Evolutionary conservation across 2,329 filamentous ascomycete genomes (phyloP).

Genomic region (Westerdykella aurantiaca): DNA sequence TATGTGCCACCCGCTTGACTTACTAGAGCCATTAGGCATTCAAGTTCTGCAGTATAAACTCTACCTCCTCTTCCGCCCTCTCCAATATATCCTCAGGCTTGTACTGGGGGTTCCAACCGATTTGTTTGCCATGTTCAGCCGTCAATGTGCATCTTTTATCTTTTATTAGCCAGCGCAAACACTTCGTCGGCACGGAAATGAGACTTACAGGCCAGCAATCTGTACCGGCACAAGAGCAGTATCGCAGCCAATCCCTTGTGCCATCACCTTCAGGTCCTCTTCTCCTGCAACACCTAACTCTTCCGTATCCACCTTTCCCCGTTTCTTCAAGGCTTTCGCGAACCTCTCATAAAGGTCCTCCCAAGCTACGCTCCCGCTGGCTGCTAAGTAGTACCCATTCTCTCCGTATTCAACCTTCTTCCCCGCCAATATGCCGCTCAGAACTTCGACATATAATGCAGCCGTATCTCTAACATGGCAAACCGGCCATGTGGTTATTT

Average conservation of each 20-base stretch:
- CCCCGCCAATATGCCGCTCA: conserved; percentile 42
- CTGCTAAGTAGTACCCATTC: conserved; percentile 48
- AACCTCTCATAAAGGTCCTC: conserved; percentile 47
- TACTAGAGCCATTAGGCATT: not conserved
- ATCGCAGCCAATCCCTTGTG: conserved; percentile 31
- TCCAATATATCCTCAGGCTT: conserved; percentile 44
- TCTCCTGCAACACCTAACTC: conserved; percentile 36
- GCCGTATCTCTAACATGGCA: conserved; percentile 48
- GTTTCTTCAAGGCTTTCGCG: conserved; percentile 39
- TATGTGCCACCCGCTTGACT: no score
- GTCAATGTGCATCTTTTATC: conserved; percentile 40
- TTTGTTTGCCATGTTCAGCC: conserved; percentile 36
- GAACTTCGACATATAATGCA: conserved; percentile 42
- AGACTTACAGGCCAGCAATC: conserved; percentile 42
- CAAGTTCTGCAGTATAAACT: conserved; percentile 34
- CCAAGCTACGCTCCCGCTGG: conserved; percentile 48
- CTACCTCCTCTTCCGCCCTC: conserved; percentile 43
- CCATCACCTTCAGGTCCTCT: conserved; percentile 39
- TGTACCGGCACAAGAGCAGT: conserved; percentile 37
- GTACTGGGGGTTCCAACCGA: conserved; percentile 46
- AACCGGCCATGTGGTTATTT: conserved; percentile 47
- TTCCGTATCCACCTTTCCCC: conserved; percentile 37
- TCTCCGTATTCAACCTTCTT: conserved; percentile 37
- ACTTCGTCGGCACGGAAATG: not conserved
- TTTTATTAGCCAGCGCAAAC: conserved; percentile 3